phyloP scores from a whole-genome alignment of 164 flowering plant species.

The Stephania japonica region DNA sequence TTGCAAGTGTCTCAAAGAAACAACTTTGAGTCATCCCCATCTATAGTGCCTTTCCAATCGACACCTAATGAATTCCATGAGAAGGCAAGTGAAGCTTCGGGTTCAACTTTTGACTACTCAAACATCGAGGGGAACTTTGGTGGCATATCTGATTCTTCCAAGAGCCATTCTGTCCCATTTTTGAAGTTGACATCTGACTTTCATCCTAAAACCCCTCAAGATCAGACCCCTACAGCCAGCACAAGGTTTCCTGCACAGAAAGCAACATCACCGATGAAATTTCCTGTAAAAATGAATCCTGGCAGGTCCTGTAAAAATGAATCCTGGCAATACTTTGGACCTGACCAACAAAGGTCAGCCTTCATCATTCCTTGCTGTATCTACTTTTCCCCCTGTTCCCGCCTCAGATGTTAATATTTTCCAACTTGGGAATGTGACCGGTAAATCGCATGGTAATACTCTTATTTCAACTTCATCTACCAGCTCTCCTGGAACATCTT shows the following conservation, averaged over 20 bases:
- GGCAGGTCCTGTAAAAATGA: slow-evolving; percentile 18
- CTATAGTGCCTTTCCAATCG: slow-evolving; percentile 13
- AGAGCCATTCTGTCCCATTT: slow-evolving; percentile 12
- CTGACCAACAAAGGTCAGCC: slow-evolving; percentile 15
- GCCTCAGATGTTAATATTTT: slow-evolving; percentile 15
- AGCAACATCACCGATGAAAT: slow-evolving; percentile 11
- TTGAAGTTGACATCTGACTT: slow-evolving; percentile 16
- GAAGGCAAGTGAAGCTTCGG: slow-evolving; percentile 13
- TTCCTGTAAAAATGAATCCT: slow-evolving; percentile 13
- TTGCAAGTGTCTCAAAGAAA: slow-evolving; percentile 14
- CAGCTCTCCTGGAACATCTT: slow-evolving; percentile 17
- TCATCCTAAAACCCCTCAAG: slow-evolving; percentile 18
- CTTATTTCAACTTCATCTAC: slow-evolving; percentile 15
- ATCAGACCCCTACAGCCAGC: slow-evolving; percentile 16
- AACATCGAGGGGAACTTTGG: slow-evolving; percentile 10
- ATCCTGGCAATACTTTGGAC: slow-evolving; percentile 11
- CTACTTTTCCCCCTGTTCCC: slow-evolving; percentile 18
- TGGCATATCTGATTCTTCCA: slow-evolving; percentile 14
- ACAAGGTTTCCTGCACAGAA: slow-evolving; percentile 16
- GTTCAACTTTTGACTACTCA: slow-evolving; percentile 20
- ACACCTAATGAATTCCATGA: slow-evolving; percentile 14
- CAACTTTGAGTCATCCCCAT: slow-evolving; percentile 12
- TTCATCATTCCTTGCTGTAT: slow-evolving; percentile 9
- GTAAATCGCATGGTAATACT: slow-evolving; percentile 25
- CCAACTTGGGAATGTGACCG: slow-evolving; percentile 14